Base-by-base conservation (phyloP, 2,329 filamentous ascomycete species). In the Teratosphaeria gauchensis region DNA sequence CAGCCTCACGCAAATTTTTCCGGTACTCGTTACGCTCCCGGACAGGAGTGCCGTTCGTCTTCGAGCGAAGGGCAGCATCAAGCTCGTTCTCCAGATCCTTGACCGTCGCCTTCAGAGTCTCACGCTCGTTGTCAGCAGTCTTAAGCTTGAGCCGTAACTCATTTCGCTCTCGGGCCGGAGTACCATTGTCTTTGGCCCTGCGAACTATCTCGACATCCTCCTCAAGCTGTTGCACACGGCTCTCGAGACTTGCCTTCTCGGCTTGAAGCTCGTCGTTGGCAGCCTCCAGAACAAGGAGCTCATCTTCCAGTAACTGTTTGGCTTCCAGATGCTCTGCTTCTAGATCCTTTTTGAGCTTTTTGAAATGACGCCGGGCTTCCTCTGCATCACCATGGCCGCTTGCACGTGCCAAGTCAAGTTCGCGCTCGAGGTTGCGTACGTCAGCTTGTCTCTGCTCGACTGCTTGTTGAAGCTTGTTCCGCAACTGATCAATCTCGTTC, bases 201-300 rank as follows among this genome's bases (percentile, higher is more conserved):
- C 68, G 59, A 0, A 69, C 68, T 24, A 63, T 65, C 24, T 71
- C 61, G 16, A 75, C 58, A 19, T 74, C 70, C 12, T 66, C 65
- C 62, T 73, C 69, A 3, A 75, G 66, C 24, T 65, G 75, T 9
- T 76, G 74, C 4, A 82, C 78, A 59, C 82, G 82, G 56, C 83
- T 77, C 66, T 89, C 82, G 1, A 87, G 73, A 51, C 83, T 76
- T 7, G 80, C 77, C 65, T 84, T 86, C 61, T 77, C 76, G 16
- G 73, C 70, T 24, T 72, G 67, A 1, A 72, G 68, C 19, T 77
- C 74, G 33, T 78, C 77, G 7, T 74, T 69, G 32, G 71, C 72
- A 31, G 73, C 71, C 58, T 78, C 75, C 1, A 79, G 66, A 5
- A 79, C 74, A 35, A 77, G 69, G 19, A 82, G 78, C 59, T 82